Percentiles rank a stretch among this genome's conserved stretches.
Conservation (phyloP, 352 stramenopile species). For the Phytophthora pseudosyringae region DNA sequence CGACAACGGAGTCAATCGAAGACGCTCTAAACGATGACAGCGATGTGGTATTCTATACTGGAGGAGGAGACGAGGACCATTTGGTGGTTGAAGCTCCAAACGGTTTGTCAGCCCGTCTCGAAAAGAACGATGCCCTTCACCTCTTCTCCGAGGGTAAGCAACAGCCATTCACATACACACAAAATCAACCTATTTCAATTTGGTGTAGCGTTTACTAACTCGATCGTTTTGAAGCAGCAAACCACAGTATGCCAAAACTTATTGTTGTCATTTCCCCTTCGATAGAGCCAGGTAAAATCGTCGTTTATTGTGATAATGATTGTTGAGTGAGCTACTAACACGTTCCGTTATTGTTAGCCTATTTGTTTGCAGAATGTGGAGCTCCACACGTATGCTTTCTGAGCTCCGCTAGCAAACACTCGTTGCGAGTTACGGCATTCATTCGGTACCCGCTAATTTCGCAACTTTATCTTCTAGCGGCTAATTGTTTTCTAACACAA, state of each 20-base stretch:
- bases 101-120: slow-evolving; percentile 39
- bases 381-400: slow-evolving; percentile 63
- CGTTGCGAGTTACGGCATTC: slow-evolving; percentile 49
- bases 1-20: slow-evolving; percentile 39
- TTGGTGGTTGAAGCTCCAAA: slow-evolving; percentile 44
- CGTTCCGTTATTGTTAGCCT: slow-evolving; percentile 30
- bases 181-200: not conserved
- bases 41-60: slow-evolving; percentile 53
- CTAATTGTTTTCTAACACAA: slow-evolving; percentile 8
- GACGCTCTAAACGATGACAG: slow-evolving; percentile 36
- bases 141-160: slow-evolving; percentile 39
- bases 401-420: slow-evolving; percentile 48
- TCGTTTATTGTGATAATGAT: not conserved
- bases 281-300: slow-evolving; percentile 35
- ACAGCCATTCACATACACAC: not conserved
- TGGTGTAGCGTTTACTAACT: slow-evolving; percentile 14
- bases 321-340: not conserved
- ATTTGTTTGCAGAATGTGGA: slow-evolving; percentile 56
- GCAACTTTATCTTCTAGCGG: not conserved
- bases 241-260: slow-evolving; percentile 32
- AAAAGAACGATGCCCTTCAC: slow-evolving; percentile 37
- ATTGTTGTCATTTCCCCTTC: slow-evolving; percentile 46
- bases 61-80: slow-evolving; percentile 40
- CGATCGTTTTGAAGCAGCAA: slow-evolving; percentile 16
- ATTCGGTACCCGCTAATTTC: slow-evolving; percentile 43